phyloP scores from a whole-genome alignment of 768 basidiomycete species.

The Termitomyces sp. region DNA sequence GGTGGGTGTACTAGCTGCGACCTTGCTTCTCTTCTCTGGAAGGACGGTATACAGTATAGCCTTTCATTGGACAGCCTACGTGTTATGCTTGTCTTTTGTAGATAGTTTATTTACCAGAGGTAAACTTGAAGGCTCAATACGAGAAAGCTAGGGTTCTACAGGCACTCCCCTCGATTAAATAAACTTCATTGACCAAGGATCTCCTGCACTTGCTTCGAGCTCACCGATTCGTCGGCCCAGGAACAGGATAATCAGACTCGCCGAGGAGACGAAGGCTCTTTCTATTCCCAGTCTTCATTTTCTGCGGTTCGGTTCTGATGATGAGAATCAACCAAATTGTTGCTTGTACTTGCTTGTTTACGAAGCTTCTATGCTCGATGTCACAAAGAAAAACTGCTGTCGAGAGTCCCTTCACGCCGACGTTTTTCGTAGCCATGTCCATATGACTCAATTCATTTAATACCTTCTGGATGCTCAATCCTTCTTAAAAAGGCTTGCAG shows the following conservation, averaged over 20 bases:
- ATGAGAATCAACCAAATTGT: neutral
- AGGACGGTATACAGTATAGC: neutral
- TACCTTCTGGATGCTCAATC: neutral
- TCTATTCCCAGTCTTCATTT: neutral
- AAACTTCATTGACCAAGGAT: neutral
- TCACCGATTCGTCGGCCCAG: neutral
- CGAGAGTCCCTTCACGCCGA: neutral
- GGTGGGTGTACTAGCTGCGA: neutral
- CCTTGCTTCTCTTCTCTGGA: neutral
- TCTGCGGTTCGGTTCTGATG: neutral
- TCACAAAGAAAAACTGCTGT: neutral
- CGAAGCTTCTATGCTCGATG: neutral
- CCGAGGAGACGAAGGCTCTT: neutral
- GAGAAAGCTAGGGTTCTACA: neutral
- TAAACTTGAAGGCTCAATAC: neutral
- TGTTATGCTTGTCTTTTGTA: too few relatives aligned
- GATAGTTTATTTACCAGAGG: neutral
- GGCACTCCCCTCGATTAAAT: neutral
- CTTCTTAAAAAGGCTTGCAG: neutral
- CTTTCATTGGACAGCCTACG: neutral
- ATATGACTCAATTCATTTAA: neutral
- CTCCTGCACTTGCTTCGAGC: neutral
- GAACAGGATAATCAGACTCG: neutral
- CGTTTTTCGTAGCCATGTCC: neutral
- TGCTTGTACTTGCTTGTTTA: neutral